Percentiles rank a stretch among this genome's conserved stretches.
These are phyloP conservation scores for Polymyxa betae DNA, from an alignment of 208 protist genomes.

Conservation along the genomic window DNA sequence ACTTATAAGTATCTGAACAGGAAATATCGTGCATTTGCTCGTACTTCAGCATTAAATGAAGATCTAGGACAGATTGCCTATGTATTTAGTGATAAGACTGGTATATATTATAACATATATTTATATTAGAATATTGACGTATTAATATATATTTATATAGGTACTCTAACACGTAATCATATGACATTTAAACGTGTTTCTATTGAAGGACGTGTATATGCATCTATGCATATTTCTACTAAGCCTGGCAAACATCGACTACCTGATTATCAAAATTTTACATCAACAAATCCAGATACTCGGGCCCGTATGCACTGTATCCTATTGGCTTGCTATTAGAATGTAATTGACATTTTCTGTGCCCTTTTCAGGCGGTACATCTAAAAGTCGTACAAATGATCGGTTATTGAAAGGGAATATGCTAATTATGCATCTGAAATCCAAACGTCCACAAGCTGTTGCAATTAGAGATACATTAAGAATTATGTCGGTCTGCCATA, in stretches of 20 bases:
- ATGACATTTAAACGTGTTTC: slow-evolving; percentile 70
- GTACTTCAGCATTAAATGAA: slow-evolving; percentile 59
- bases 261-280: not conserved
- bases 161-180: slow-evolving; percentile 53
- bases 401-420: not conserved
- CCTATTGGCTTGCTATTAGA: too few species aligned
- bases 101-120: slow-evolving; percentile 59
- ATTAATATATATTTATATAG: not conserved
- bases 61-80: slow-evolving; percentile 68
- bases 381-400: not conserved
- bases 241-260: too few species aligned
- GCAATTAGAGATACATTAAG: not conserved
- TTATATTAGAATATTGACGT: not conserved
- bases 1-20: not conserved
- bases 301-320: not conserved
- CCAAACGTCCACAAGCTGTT: not conserved
- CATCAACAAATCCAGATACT: not conserved
- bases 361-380: not conserved
- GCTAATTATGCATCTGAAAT: slow-evolving; percentile 24
- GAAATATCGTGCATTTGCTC: not conserved
- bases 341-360: too few species aligned
- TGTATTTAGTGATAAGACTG: slow-evolving; percentile 70
- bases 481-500: slow-evolving; percentile 34
- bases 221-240: slow-evolving; percentile 18
- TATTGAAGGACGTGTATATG: slow-evolving; percentile 70